Base-by-base conservation (phyloP, 805 yeast genomes). In the Grigorovia humatica region DNA sequence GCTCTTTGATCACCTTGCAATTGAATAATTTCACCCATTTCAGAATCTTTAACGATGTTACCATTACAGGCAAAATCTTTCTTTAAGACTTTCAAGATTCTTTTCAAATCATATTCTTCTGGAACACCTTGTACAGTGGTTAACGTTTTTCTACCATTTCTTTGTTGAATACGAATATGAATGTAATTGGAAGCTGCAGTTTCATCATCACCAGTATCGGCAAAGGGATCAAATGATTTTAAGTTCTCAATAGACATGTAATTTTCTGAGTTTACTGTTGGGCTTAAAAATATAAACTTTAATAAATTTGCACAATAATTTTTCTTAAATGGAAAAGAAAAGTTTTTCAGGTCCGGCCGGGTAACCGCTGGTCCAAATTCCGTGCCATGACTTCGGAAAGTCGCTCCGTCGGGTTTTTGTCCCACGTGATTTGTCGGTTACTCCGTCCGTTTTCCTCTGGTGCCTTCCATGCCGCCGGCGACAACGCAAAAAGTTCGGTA, bases 161-260 rank as follows among this genome's bases (percentile, higher is more conserved):
- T 91, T 78, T 91, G 99, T 76, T 91, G 99, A 71, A 95, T 91
- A 80, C 99, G 95, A 72, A 91, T 85, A 74, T 90, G 99, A 73
- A 91, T 88, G 76, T 90, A 88, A 78, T 88, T 89, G 54, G 95
- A 82, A 68, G 95, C 86, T 75, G 91, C 91, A 63, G 96, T 85
- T 73, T 91, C 96, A 76, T 93, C 95, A 81, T 91, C 98, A 79
- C 97, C 98, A 75, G 97, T 90, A 74, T 91, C 99, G 83, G 98
- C 97, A 83, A 91, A 91, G 58, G 99, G 99, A 76, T 91, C 96
- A 76, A 85, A 83, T 54, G 88, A 80, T 74, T 81, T 84, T 69
- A 85, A 76, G 78, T 85, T 85, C 79, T 91, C 95, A 81, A 91
- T 87, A 75, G 96, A 88, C 69, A 66, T 65, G 45, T 44, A 55